Evolutionary conservation across 2,329 filamentous ascomycete species (phyloP).

Genomic region (Penicillium vulpinum): DNA sequence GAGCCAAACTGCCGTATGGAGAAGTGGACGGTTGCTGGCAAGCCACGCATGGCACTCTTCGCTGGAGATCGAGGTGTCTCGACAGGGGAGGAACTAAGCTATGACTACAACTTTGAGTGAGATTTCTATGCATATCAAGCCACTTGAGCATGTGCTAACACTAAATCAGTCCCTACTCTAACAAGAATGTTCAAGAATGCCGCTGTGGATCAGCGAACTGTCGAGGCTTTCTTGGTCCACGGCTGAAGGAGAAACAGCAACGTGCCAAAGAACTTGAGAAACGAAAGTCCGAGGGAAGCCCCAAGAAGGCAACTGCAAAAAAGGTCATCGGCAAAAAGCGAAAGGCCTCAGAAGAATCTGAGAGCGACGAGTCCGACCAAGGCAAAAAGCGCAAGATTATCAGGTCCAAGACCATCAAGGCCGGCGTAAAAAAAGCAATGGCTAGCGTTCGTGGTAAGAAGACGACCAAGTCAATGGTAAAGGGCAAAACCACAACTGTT

Average conservation of each 20-base stretch:
- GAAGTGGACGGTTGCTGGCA: slow-evolving; percentile 92
- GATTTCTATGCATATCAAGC: slow-evolving; percentile 21
- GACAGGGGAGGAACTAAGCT: slow-evolving; percentile 94
- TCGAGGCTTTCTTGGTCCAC: slow-evolving; percentile 61
- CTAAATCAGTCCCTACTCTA: slow-evolving; percentile 53
- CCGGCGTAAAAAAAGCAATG: slow-evolving; percentile 32
- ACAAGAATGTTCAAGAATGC: slow-evolving; percentile 64
- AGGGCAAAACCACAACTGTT: slow-evolving; percentile 10
- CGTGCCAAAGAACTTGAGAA: slow-evolving; percentile 34
- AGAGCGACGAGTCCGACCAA: background rate
- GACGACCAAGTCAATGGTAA: slow-evolving; percentile 19
- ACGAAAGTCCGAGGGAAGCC: slow-evolving; percentile 20
- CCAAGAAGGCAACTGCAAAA: slow-evolving; percentile 25
- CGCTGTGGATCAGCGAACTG: slow-evolving; percentile 62
- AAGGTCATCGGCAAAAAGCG: slow-evolving; percentile 36
- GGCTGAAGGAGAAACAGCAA: slow-evolving; percentile 51
- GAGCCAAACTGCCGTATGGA: slow-evolving; percentile 97
- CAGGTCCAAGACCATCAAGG: slow-evolving; percentile 33
- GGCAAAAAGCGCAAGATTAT: slow-evolving; percentile 32
- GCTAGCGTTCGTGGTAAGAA: slow-evolving; percentile 21
- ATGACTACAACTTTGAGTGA: slow-evolving; percentile 79
- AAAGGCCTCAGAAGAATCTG: slow-evolving; percentile 21
- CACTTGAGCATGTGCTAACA: slow-evolving; percentile 12
- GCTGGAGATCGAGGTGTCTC: slow-evolving; percentile 85
- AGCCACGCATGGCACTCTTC: slow-evolving; percentile 95